These are phyloP conservation scores for Penicillium crystallinum DNA, from an alignment of 495 filamentous ascomycete genomes.

Conservation along the genomic window DNA sequence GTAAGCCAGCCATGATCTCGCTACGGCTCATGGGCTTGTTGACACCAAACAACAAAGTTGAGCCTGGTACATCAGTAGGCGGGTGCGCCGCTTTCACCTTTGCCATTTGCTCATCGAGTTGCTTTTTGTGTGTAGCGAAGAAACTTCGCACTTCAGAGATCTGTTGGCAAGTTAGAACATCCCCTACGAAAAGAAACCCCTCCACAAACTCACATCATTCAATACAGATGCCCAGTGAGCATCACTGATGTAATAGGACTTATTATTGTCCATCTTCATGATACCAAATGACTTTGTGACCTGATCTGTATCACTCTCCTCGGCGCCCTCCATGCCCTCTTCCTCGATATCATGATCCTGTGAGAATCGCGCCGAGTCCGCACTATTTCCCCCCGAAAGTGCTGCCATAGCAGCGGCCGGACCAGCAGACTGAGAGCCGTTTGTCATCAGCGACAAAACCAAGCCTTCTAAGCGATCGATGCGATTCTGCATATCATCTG, in stretches of 20 bases:
- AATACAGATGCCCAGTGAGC: conserved; percentile 88
- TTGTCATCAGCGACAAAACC: conserved; percentile 94
- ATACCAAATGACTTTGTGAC: conserved; percentile 80
- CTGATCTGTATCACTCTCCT: conserved; percentile 83
- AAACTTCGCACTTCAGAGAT: conserved; percentile 92
- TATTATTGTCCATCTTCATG: conserved; percentile 81
- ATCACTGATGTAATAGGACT: conserved; percentile 80
- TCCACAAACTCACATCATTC: conserved; percentile 55
- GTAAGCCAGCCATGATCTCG: conserved; percentile 76
- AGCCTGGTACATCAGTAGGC: conserved; percentile 52
- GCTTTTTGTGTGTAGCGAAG: conserved; percentile 66
- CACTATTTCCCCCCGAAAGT: conserved; percentile 56
- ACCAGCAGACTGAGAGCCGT: conserved; percentile 63
- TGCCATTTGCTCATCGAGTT: conserved; percentile 56
- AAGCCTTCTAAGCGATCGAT: conserved; percentile 95
- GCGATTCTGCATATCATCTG: conserved; percentile 98
- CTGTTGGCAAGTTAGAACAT: conserved; percentile 38
- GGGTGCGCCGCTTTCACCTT: conserved; percentile 62
- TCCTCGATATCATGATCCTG: conserved; percentile 55
- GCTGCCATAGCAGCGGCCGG: conserved; percentile 59
- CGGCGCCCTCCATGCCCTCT: conserved; percentile 44
- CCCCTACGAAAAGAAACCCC: no score
- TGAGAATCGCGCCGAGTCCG: conserved; percentile 39
- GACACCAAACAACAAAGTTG: conserved; percentile 70
- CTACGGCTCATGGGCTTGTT: conserved; percentile 59